Evolutionary conservation across 1,284 basidiomycete species (phyloP), one percentile per base, ranked within the genome.

Genomic region (Laetiporus sulphureus): DNA sequence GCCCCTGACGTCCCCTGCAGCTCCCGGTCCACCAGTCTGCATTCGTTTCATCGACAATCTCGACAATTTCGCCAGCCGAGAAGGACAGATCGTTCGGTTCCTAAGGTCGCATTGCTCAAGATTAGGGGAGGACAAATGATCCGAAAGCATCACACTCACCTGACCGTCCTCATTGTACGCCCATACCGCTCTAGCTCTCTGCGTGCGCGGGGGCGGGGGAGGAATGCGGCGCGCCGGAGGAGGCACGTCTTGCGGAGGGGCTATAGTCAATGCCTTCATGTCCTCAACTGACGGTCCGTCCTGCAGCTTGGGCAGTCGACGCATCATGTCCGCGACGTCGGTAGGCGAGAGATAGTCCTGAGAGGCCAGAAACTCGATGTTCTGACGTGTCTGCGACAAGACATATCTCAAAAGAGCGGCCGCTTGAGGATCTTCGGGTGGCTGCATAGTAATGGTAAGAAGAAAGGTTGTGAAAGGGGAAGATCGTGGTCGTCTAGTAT

Each of bases 11-110:
- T 13, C 80, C 81, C 25, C 72, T 68, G 41, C 66, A 53, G 38
- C 61, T 64, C n/a, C 79, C 78, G 32, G 68, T 74, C 78, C 78
- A 82, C 79, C 79, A 82, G 50, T 82, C 79, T 0, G 60, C 47
- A 45, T 81, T 82, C n/a, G 70, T 75, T 55, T 80, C 74, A 25
- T 72, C 69, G 23, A 73, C 57, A 30, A 83, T 67, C 43, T 79
- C 75, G 51, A 83, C 72, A 13, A 75, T 63, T 54, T 82, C 77
- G 3, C 77, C 79, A 1, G 64, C 55, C 18, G 59, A 59, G 63
- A 83, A 82, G 0, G 71, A 69, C 12, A 82, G 69, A 53, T 83
- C 79, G 32, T 75, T 72, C 2, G 66, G 61, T 51, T 83, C 75
- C 77, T 83, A 47, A 31, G 11, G 11, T n/a, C 13, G 6, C 6